Base-by-base conservation (phyloP, 176 grass and related monocot genomes). In the Areca catechu region DNA sequence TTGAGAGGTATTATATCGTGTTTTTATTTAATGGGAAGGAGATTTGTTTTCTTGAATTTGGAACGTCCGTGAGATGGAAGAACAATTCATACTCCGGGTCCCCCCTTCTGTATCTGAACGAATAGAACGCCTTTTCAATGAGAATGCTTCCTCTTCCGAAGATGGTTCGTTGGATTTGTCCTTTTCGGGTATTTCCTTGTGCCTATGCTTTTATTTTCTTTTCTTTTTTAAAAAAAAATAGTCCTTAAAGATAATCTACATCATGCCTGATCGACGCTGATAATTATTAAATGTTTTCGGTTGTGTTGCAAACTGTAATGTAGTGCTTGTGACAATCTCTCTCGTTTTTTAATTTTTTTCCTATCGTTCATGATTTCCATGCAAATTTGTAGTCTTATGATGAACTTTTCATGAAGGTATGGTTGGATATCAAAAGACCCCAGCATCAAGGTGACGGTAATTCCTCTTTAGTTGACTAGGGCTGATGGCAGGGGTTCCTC, bases 61-160 rank as follows among this genome's bases (percentile, higher is more conserved):
- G 27, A 6, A 29, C 27, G 5, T 29, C 27, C 5, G 27, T 29
- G 5, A 29, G 27, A 96, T 96, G 92, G 86, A 96, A 64, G 77
- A 96, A 67, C 86, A 96, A 87, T 90, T 87, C 64, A 77, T 96
- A 61, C 80, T 96, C 52, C 82, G 91, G 22, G 86, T 88, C 50
- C 75, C 91, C 17, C 91, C 86, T 1, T 82, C 86, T 27, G 74
- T 96, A 51, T 83, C 80, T 18, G 86, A 90, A 69, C 71, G 54
- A 75, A 88, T 96, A 53, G 86, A 96, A 64, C 80, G 69, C 69
- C 86, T 90, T 54, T 83, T 90, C 61, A 84, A 67, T 27, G 83
- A 90, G 58, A 87, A 89, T 50, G 64, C 65, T 28, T 67, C 77
- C 29, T 81, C 81, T 29, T 29, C 27, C 51, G 84, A 88, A 29